Evolutionary conservation across 495 filamentous ascomycete species (phyloP).

Genomic region (Amphirosellinia nigrospora): DNA sequence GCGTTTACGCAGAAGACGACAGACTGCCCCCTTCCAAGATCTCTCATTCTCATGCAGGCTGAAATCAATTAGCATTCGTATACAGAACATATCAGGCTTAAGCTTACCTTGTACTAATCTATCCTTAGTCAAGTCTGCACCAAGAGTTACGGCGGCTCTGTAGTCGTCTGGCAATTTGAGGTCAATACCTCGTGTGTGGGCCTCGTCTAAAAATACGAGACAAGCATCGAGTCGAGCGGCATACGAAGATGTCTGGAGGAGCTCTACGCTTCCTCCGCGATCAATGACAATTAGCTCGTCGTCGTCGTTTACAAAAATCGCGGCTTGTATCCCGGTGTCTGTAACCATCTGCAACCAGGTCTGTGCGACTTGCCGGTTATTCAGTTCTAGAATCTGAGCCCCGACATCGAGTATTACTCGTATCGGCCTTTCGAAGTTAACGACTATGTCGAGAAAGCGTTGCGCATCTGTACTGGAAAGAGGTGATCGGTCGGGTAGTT

Average conservation of each 20-base stretch:
- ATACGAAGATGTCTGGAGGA: constrained; percentile 66
- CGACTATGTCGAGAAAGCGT: constrained; percentile 54
- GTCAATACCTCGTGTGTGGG: constrained; percentile 78
- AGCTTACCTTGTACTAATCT: constrained; percentile 72
- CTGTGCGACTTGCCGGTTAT: constrained; percentile 60
- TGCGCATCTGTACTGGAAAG: constrained; percentile 44
- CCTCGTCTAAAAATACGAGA: constrained; percentile 76
- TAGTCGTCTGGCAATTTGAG: constrained; percentile 67
- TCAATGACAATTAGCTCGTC: constrained; percentile 57
- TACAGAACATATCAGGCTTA: background rate
- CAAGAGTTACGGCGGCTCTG: constrained; percentile 72
- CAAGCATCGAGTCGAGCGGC: constrained; percentile 64
- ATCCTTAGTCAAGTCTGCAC: constrained; percentile 72
- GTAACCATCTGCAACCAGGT: constrained; percentile 49
- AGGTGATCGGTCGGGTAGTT: constrained; percentile 31
- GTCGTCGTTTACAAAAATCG: constrained; percentile 59
- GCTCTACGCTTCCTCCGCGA: constrained; percentile 52
- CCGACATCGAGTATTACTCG: constrained; percentile 76
- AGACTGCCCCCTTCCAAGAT: constrained; percentile 66
- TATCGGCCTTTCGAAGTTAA: constrained; percentile 44
- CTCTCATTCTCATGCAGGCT: constrained; percentile 74
- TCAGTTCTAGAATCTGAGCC: constrained; percentile 71
- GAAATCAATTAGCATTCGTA: background rate
- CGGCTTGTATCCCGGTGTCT: constrained; percentile 47
- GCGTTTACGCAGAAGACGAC: constrained; percentile 62